These are phyloP conservation scores for Aspergillus terreus DNA, from an alignment of 2,329 filamentous ascomycete genomes.

Conservation along the genomic window DNA sequence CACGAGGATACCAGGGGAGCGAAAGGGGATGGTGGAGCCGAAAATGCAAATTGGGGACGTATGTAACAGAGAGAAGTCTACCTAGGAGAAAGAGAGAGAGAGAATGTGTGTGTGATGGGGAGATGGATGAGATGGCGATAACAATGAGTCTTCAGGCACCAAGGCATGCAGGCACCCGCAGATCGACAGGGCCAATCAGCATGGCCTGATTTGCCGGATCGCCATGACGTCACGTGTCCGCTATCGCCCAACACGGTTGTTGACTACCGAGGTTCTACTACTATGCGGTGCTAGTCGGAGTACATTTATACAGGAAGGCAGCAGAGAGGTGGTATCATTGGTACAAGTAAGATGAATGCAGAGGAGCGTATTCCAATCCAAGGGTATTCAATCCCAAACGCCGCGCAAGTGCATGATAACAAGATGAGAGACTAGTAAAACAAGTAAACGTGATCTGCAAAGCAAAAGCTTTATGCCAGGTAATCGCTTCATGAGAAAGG, in stretches of 20 bases:
- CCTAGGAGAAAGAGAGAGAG: neutral
- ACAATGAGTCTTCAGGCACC: neutral
- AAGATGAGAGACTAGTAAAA: neutral
- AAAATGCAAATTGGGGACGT: neutral
- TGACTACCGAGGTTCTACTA: too few species aligned
- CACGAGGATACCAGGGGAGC: neutral
- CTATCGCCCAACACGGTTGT: too few species aligned
- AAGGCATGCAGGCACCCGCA: conserved; percentile 6
- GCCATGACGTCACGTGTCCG: neutral
- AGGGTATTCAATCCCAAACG: neutral
- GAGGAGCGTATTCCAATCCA: neutral
- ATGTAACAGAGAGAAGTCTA: neutral
- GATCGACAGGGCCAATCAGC: conserved; percentile 1
- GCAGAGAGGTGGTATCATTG: too few species aligned
- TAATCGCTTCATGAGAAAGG: neutral
- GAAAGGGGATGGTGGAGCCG: neutral
- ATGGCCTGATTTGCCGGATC: neutral
- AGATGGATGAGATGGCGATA: neutral
- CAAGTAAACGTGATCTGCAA: neutral
- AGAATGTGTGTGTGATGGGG: neutral
- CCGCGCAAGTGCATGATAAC: neutral
- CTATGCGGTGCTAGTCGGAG: too few species aligned
- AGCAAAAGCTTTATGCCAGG: neutral
- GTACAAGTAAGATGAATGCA: too few species aligned
- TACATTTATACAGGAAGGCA: too few species aligned